Percentiles rank a stretch among this genome's conserved stretches.
phyloP scores from a whole-genome alignment of 2,329 filamentous ascomycete species.

The Fusarium camptoceras region DNA sequence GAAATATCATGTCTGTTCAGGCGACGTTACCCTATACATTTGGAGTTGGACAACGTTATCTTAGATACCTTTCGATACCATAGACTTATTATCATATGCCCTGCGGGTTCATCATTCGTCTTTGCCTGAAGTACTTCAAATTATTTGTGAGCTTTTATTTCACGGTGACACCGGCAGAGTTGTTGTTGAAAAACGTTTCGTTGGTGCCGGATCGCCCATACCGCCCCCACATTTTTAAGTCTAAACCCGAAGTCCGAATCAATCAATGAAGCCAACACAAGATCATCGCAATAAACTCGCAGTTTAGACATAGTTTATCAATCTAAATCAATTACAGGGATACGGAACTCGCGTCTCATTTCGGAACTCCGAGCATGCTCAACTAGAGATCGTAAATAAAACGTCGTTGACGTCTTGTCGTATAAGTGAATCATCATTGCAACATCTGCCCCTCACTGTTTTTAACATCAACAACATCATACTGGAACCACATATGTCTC shows the following conservation, averaged over 20 bases:
- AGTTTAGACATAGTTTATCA: background rate
- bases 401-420: background rate
- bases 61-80: background rate
- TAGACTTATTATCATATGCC: background rate
- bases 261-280: background rate
- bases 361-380: background rate
- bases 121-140: background rate
- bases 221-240: background rate
- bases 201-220: background rate
- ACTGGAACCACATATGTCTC: conserved; percentile 24
- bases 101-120: background rate
- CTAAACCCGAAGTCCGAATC: background rate
- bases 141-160: background rate
- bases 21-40: conserved; percentile 10
- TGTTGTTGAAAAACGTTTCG: background rate
- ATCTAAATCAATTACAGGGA: background rate
- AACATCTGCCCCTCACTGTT: conserved; percentile 22
- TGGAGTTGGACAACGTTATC: too few relatives aligned
- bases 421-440: conserved; percentile 14
- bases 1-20: background rate
- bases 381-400: background rate
- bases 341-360: background rate
- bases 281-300: background rate
- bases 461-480: background rate
- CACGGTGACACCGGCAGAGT: background rate